phyloP scores from a whole-genome alignment of 2,329 filamentous ascomycete species.

The Trichophyton rubrum region DNA sequence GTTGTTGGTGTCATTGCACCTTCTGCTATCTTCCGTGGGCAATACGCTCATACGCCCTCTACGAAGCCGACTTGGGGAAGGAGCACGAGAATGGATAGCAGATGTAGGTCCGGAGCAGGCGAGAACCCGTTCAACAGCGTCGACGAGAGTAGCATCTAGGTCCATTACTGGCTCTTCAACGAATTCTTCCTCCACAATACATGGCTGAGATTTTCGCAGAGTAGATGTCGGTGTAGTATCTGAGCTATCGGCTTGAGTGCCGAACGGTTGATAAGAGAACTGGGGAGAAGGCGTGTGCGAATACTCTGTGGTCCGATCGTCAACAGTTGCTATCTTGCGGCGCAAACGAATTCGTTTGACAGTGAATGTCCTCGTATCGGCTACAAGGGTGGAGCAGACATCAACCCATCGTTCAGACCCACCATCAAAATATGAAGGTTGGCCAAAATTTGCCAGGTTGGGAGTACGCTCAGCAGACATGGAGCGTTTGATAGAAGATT shows the following conservation, averaged over 20 bases:
- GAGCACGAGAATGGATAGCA: constrained; percentile 28
- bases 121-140: constrained; percentile 46
- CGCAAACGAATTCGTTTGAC: constrained; percentile 45
- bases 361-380: constrained; percentile 42
- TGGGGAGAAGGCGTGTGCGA: constrained; percentile 12
- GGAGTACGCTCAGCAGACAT: constrained; percentile 45
- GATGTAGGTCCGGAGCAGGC: constrained; percentile 33
- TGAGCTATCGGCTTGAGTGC: constrained; percentile 16
- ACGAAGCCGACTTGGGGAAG: constrained; percentile 29
- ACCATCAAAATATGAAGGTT: constrained; percentile 21
- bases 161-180: constrained; percentile 45
- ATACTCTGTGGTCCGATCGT: constrained; percentile 14
- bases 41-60: constrained; percentile 21
- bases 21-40: constrained; percentile 14
- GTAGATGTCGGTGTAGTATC: constrained; percentile 4
- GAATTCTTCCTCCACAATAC: constrained; percentile 38
- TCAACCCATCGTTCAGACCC: constrained; percentile 41
- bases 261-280: constrained; percentile 19
- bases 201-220: constrained; percentile 1
- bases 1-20: neutral
- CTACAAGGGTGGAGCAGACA: constrained; percentile 45
- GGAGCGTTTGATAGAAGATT: constrained; percentile 43
- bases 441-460: constrained; percentile 20
- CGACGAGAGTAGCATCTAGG: constrained; percentile 44
- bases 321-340: constrained; percentile 30